A percentile compares a stretch with the other conserved stretches of the same genome.
Conservation (phyloP, 1,139 yeast species). For the Hyphopichia fennica region DNA sequence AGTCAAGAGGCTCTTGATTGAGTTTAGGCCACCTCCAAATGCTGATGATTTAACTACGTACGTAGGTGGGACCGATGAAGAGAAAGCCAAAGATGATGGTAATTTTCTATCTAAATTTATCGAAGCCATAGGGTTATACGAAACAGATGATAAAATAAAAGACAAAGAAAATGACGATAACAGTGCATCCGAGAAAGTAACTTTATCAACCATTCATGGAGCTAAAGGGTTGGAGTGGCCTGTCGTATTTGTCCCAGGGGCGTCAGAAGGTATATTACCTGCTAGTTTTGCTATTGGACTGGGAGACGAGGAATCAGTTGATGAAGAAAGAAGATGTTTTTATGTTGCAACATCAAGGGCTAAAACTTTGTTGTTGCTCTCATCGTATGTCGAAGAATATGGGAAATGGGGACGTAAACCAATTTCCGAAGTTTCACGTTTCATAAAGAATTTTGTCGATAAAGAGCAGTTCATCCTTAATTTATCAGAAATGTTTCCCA, state of each 20-base stretch:
- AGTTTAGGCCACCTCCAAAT: slow-evolving; percentile 40
- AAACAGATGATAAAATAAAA: slow-evolving; percentile 19
- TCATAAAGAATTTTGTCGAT: slow-evolving; percentile 17
- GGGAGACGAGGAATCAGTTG: slow-evolving; percentile 34
- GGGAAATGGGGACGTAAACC: slow-evolving; percentile 22
- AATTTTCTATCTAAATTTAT: slow-evolving; percentile 53
- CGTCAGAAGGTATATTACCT: slow-evolving; percentile 63
- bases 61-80: slow-evolving; percentile 20
- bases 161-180: neutral
- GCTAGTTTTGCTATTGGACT: slow-evolving; percentile 39
- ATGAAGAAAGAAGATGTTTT: slow-evolving; percentile 81
- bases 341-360: slow-evolving; percentile 92
- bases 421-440: slow-evolving; percentile 29
- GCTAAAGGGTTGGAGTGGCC: slow-evolving; percentile 97
- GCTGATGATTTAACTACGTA: slow-evolving; percentile 53
- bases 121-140: slow-evolving; percentile 62
- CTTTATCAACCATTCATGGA: slow-evolving; percentile 79
- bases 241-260: slow-evolving; percentile 76
- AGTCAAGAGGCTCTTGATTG: slow-evolving; percentile 42
- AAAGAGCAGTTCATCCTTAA: neutral
- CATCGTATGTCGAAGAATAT: slow-evolving; percentile 30
- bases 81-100: slow-evolving; percentile 17
- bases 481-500: neutral
- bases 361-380: slow-evolving; percentile 41
- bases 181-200: slow-evolving; percentile 26